These are phyloP conservation scores for Coniochaeta sp. DNA, from an alignment of 2,329 filamentous ascomycete genomes.

Conservation along the genomic window DNA sequence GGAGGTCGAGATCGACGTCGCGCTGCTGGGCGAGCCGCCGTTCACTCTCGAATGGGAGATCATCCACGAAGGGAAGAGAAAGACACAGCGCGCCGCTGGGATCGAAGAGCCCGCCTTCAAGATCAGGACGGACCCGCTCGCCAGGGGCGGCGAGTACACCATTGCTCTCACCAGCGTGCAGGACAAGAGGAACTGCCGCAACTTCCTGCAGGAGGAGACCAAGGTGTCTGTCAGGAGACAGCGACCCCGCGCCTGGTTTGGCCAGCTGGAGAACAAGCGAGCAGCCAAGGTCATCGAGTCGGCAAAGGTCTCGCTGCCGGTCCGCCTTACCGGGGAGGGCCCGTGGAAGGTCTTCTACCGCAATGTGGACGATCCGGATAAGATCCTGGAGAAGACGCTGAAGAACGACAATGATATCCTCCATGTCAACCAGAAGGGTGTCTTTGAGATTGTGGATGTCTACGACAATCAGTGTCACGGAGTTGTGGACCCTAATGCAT, in stretches of 20 bases:
- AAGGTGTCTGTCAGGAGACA: slow-evolving; percentile 85
- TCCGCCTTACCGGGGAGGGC: slow-evolving; percentile 76
- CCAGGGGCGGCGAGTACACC: slow-evolving; percentile 82
- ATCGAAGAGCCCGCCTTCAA: slow-evolving; percentile 57
- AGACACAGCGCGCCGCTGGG: slow-evolving; percentile 54
- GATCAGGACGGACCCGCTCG: slow-evolving; percentile 68
- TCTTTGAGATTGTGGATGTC: slow-evolving; percentile 73
- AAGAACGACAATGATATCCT: slow-evolving; percentile 59
- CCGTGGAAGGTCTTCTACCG: slow-evolving; percentile 78
- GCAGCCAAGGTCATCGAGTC: slow-evolving; percentile 70
- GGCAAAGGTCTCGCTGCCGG: slow-evolving; percentile 63
- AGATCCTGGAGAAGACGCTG: slow-evolving; percentile 38
- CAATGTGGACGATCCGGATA: slow-evolving; percentile 49
- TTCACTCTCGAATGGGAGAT: slow-evolving; percentile 91
- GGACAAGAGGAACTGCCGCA: slow-evolving; percentile 80
- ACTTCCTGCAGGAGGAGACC: slow-evolving; percentile 73
- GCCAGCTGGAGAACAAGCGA: slow-evolving; percentile 73
- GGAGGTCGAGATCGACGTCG: slow-evolving; percentile 64
- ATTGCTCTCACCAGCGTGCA: slow-evolving; percentile 79
- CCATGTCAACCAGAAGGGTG: slow-evolving; percentile 57
- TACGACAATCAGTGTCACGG: slow-evolving; percentile 77
- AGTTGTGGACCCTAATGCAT: slow-evolving; percentile 64
- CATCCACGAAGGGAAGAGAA: slow-evolving; percentile 79
- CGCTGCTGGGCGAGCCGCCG: slow-evolving; percentile 73
- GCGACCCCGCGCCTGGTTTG: slow-evolving; percentile 79